phyloP scores from a whole-genome alignment of 805 yeast genomes.

The Candida namnaoensis region DNA sequence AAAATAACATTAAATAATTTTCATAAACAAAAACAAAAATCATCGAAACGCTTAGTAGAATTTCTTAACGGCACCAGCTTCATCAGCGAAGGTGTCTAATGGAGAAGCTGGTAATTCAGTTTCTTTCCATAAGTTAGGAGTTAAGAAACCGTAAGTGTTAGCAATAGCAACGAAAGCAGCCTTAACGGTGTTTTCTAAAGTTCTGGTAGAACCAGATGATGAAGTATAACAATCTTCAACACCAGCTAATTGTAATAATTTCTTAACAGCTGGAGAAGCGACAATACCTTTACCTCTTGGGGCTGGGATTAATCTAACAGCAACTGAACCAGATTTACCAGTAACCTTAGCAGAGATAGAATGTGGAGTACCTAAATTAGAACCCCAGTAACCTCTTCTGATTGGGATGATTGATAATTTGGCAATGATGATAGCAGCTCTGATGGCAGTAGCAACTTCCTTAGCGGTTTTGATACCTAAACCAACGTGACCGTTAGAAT shows the following conservation, averaged over 20 bases:
- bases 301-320: slow-evolving; percentile 98
- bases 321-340: slow-evolving; percentile 99
- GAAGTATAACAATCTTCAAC: slow-evolving; percentile 98
- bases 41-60: slow-evolving; percentile 45
- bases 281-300: slow-evolving; percentile 99
- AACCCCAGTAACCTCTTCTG: slow-evolving; percentile 99
- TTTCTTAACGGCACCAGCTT: slow-evolving; percentile 68
- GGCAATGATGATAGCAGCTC: slow-evolving; percentile 99
- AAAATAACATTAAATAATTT: too few species aligned
- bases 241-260: slow-evolving; percentile 98
- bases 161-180: slow-evolving; percentile 99
- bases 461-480: slow-evolving; percentile 99
- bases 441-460: slow-evolving; percentile 99
- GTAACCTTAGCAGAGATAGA: slow-evolving; percentile 96
- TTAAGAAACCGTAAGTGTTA: slow-evolving; percentile 99
- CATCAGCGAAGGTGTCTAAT: slow-evolving; percentile 88
- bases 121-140: slow-evolving; percentile 97
- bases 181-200: slow-evolving; percentile 99
- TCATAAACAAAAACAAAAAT: neutral
- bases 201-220: slow-evolving; percentile 98
- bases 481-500: slow-evolving; percentile 99
- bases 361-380: slow-evolving; percentile 99
- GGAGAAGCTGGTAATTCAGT: slow-evolving; percentile 84
- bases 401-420: slow-evolving; percentile 97
- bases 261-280: slow-evolving; percentile 99